phyloP scores from a whole-genome alignment of 257 asterid species.

The Lycium barbarum region DNA sequence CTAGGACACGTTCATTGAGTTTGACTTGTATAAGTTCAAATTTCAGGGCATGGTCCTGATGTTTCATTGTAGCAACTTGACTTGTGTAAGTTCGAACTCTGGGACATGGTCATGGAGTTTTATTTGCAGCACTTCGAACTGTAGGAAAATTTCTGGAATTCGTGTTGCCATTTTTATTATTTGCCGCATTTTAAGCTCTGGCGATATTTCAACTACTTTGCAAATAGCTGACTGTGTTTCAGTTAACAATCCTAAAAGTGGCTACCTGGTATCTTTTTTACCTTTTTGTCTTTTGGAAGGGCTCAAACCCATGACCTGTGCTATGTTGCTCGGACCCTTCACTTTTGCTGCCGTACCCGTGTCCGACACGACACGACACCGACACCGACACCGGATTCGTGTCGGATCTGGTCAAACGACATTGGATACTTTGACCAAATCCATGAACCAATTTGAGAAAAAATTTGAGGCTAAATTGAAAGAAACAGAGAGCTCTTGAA shows the following conservation, averaged over 20 bases:
- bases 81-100: background rate
- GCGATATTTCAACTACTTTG: background rate
- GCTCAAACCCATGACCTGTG: background rate
- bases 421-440: too few species aligned
- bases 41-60: background rate
- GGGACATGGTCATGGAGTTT: background rate
- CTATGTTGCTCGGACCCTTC: too few species aligned
- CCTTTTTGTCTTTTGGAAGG: slow-evolving; percentile 4
- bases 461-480: too few species aligned
- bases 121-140: background rate
- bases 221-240: background rate
- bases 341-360: too few species aligned
- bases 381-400: too few species aligned
- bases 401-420: too few species aligned
- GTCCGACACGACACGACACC: too few species aligned
- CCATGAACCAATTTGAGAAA: too few species aligned
- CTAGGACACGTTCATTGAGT: background rate
- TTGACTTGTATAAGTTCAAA: background rate
- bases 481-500: too few species aligned
- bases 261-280: background rate
- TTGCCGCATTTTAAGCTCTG: background rate
- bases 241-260: background rate
- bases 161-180: background rate
- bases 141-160: background rate
- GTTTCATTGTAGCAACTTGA: background rate